Base-by-base conservation (phyloP, 2,329 filamentous ascomycete species). In the Apiospora malaysiana region DNA sequence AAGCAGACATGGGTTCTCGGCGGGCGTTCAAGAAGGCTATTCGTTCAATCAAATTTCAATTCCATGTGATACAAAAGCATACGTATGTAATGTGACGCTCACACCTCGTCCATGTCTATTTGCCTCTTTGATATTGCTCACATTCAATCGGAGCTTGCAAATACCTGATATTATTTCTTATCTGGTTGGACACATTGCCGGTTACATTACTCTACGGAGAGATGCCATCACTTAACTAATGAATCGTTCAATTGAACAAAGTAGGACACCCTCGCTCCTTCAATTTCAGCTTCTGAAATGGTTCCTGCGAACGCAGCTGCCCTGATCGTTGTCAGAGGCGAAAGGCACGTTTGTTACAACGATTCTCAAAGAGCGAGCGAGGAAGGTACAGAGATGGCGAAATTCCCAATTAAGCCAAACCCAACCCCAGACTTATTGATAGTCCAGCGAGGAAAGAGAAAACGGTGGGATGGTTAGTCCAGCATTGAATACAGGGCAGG, bases 51-150 rank as follows among this genome's bases (percentile, higher is more conserved):
- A 63, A 1, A 14, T 8, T 40, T 10, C 4, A 23, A 14, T 45
- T 40, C 40, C n/a, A 63, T 63, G 56, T 63, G 56, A 63, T 63
- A 63, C 32, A 63, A n/a, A n/a, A 32, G 25, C 32, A n/a, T n/a
- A n/a, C 56, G 40, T 40, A 40, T n/a, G 32, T n/a, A 59, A 27
- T 40, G 18, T 40, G 56, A 37, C 21, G 27, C 7, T 59, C 32
- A 40, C 21, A 40, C 21, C 27, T 40, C 27, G 27, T 40, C 42
- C 12, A 40, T 40, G 9, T 23, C 12, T 37, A 40, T 9, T 18
- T 40, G 12, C 42, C 42, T 45, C 14, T 45, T n/a, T 40, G 27
- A 12, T 37, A n/a, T 37, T 18, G 10, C 32, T 21, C 21, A 4
- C 8, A 37, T 21, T 7, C 3, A 21, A 18, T 37, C 18, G 27